Evolutionary conservation across 2,329 filamentous ascomycete genomes (phyloP), one percentile per base, ranked within the genome.

Genomic region (Rhinocladiella mackenziei): DNA sequence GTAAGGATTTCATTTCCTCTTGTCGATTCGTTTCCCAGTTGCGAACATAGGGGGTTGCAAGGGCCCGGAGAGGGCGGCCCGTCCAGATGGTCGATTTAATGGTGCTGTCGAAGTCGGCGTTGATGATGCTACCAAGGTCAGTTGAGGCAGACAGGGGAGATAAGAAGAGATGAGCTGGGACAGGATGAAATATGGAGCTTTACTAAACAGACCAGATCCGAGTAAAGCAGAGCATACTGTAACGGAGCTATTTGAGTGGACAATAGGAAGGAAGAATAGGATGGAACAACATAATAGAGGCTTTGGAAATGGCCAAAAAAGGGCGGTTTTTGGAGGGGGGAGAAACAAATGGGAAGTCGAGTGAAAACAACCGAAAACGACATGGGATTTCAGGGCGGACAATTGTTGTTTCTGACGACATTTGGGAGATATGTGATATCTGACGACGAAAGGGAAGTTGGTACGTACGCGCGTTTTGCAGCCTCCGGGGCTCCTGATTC

Each of bases 11-110:
- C 55, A 92, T 81, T 63, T 81, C 78, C 10, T 47, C 48, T 13
- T 78, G 71, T 1, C 84, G 84, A 60, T 78, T 68, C 32, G 72
- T 69, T 60, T 91, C 85, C 87, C 87, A 92, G 32, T 56, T 44
- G 43, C 74, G 71, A 53, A 91, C 78, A 60, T 89, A 92, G 22
- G 83, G 80, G 58, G 92, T 92, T 53, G 79, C 76, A 65, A 77
- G 78, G 61, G 86, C 80, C 39, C 87, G 72, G 62, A 92, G 62
- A 34, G 87, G 87, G 43, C 87, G 69, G 0, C 87, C 87, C 30
- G 78, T 81, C 9, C 92, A 64, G n/a, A 89, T 85, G 26, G 92
- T 71, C 4, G 86, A 91, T 32, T 85, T 71, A 55, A 86, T 69
- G 1, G 86, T 92, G 55, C 82, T 85, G 44, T 82, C 78, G 52